These are phyloP conservation scores for Globisporangium nodosum DNA, from an alignment of 352 stramenopile species.

Conservation along the genomic window DNA sequence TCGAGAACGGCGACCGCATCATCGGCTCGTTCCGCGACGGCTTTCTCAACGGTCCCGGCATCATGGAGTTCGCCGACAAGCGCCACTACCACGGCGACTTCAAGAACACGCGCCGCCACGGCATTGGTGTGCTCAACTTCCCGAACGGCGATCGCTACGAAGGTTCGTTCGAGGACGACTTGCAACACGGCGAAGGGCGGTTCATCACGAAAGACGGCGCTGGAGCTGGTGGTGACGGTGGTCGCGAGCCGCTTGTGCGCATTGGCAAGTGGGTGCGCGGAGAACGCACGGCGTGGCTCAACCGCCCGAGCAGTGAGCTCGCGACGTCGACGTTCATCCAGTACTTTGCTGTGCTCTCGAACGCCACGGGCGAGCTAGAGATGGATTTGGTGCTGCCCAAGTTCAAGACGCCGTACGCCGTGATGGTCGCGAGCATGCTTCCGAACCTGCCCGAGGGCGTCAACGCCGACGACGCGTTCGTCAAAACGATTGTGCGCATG, in stretches of 20 bases:
- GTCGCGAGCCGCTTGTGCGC: slow-evolving; percentile 53
- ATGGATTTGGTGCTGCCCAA: slow-evolving; percentile 57
- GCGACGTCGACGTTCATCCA: slow-evolving; percentile 71
- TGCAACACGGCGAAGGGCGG: slow-evolving; percentile 81
- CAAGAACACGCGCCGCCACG: slow-evolving; percentile 52
- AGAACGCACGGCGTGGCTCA: slow-evolving; percentile 62
- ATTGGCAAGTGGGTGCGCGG: slow-evolving; percentile 58
- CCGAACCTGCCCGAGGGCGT: slow-evolving; percentile 68
- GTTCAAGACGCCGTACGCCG: slow-evolving; percentile 72
- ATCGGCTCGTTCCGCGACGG: slow-evolving; percentile 49
- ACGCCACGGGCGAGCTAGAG: slow-evolving; percentile 46
- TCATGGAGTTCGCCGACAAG: slow-evolving; percentile 66
- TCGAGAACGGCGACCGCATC: slow-evolving; percentile 57
- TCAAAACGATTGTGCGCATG: slow-evolving; percentile 61
- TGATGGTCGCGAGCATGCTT: slow-evolving; percentile 75
- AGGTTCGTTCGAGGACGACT: slow-evolving; percentile 81
- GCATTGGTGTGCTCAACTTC: slow-evolving; percentile 77
- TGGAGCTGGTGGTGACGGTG: slow-evolving; percentile 10
- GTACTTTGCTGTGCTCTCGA: slow-evolving; percentile 49
- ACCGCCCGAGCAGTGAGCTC: slow-evolving; percentile 58
- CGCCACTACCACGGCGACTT: slow-evolving; percentile 69
- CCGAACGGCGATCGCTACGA: slow-evolving; percentile 88
- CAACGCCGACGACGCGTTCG: slow-evolving; percentile 55
- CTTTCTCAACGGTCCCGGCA: slow-evolving; percentile 44
- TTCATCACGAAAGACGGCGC: slow-evolving; percentile 30